Evolutionary conservation across 164 flowering plant genomes (phyloP).

Genomic region (Magnolia sinica): DNA sequence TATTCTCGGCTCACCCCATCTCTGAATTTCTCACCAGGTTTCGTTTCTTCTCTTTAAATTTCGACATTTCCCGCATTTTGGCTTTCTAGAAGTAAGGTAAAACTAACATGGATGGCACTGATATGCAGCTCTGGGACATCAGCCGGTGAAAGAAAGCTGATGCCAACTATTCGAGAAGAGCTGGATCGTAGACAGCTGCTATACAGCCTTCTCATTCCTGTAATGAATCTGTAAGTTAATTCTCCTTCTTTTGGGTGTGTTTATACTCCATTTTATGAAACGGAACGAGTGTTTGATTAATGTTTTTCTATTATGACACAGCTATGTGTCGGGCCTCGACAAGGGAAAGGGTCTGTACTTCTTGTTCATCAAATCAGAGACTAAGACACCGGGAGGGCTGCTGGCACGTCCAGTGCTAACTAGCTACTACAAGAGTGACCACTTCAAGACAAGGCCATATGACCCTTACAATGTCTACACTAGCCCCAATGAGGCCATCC

Average conservation of each 20-base stretch:
- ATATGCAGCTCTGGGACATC: conserved; percentile 43
- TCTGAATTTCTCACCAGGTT: conserved; percentile 48
- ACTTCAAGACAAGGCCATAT: conserved; percentile 31
- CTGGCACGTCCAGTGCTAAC: conserved; percentile 40
- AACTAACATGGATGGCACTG: neutral
- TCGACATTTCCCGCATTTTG: neutral
- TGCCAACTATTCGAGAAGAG: conserved; percentile 41
- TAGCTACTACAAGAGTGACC: conserved; percentile 41
- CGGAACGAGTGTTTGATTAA: neutral
- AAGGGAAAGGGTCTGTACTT: conserved; percentile 44
- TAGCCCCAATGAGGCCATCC: conserved; percentile 45
- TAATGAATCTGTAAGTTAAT: conserved; percentile 38
- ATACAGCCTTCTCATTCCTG: conserved; percentile 42
- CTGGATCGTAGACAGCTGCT: conserved; percentile 38
- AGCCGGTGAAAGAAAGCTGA: conserved; percentile 41
- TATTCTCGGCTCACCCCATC: conserved; percentile 35
- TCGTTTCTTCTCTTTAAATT: too few species aligned
- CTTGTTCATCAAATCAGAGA: conserved; percentile 32
- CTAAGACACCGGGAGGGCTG: conserved; percentile 41
- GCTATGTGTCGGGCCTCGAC: conserved; percentile 40
- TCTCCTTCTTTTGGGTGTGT: neutral
- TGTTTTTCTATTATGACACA: conserved; percentile 2
- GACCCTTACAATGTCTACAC: conserved; percentile 42
- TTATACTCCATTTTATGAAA: neutral
- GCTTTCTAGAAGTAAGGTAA: neutral